phyloP scores from a whole-genome alignment of 2,329 filamentous ascomycete genomes.

The Hypoxylon sp. region DNA sequence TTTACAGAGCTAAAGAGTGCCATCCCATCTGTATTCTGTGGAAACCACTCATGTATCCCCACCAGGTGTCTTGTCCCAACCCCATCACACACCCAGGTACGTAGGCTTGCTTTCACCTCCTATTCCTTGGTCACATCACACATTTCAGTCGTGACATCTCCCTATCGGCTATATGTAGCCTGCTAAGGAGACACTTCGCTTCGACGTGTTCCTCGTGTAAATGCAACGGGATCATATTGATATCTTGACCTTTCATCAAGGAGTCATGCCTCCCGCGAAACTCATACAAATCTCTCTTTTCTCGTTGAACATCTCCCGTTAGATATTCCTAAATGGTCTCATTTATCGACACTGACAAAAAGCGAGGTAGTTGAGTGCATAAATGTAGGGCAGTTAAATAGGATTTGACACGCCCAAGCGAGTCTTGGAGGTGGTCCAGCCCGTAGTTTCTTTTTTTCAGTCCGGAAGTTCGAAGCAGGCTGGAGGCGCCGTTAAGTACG shows the following conservation, averaged over 20 bases:
- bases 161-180: background rate
- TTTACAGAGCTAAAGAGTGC: background rate
- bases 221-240: background rate
- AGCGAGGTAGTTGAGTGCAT: background rate
- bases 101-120: background rate
- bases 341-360: background rate
- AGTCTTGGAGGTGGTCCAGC: background rate
- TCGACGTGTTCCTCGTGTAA: background rate
- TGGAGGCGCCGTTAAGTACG: background rate
- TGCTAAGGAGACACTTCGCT: background rate
- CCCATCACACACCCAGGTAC: background rate
- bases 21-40: background rate
- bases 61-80: background rate
- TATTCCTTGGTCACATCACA: background rate
- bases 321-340: background rate
- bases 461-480: background rate
- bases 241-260: background rate
- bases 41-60: background rate
- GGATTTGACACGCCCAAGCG: background rate
- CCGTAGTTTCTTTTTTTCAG: background rate
- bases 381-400: background rate
- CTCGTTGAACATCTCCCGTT: background rate
- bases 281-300: background rate
- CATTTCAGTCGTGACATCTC: constrained; percentile 1
- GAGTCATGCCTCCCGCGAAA: background rate